Evolutionary conservation across 345 rosid species (phyloP).

Genomic region (Sapria himalayana): DNA sequence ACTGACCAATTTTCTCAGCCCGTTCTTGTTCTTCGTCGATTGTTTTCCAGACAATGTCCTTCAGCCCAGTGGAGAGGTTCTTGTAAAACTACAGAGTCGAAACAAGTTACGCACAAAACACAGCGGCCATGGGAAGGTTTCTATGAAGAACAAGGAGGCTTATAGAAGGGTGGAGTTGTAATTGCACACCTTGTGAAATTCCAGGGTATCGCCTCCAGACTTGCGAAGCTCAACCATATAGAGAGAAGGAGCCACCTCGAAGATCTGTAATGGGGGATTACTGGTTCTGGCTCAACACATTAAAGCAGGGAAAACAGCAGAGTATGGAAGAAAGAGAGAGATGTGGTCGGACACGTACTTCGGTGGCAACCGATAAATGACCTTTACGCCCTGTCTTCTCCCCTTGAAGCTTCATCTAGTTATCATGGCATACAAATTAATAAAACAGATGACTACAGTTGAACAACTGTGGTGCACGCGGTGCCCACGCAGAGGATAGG

Average conservation of each 20-base stretch:
- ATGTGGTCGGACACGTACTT: constrained; percentile 22
- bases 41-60: constrained; percentile 89
- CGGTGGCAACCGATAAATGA: constrained; percentile 81
- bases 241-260: constrained; percentile 95
- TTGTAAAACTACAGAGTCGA: constrained; percentile 62
- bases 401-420: constrained; percentile 75
- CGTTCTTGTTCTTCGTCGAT: constrained; percentile 27
- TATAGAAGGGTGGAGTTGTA: no score
- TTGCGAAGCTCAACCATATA: constrained; percentile 89
- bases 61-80: constrained; percentile 61
- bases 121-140: constrained; percentile 1
- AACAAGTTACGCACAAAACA: not conserved
- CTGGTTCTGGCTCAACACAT: no score
- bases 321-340: not conserved
- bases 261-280: constrained; percentile 44
- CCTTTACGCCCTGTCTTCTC: constrained; percentile 98
- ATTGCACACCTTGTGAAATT: constrained; percentile 66
- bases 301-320: no score
- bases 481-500: no score
- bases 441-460: no score
- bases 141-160: not conserved
- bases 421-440: no score
- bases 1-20: constrained; percentile 7
- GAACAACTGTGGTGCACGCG: no score
- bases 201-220: constrained; percentile 91